These are phyloP conservation scores for Phytopythium chamaehyphon DNA, from an alignment of 352 stramenopile species.

Conservation along the genomic window DNA sequence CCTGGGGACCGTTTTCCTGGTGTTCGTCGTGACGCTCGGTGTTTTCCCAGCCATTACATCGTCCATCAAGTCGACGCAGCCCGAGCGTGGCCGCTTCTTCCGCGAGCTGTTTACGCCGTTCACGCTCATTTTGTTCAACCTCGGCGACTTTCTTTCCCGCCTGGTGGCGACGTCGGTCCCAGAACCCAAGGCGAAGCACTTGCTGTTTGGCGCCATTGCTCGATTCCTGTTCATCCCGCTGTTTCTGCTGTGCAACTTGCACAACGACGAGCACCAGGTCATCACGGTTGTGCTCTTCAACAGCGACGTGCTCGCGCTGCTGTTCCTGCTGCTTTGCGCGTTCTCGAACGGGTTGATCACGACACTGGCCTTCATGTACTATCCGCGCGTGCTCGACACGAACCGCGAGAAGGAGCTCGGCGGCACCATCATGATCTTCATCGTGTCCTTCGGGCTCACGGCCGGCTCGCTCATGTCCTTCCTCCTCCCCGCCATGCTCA, in stretches of 20 bases:
- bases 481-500: constrained; percentile 68
- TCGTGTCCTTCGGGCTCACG: constrained; percentile 68
- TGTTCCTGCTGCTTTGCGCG: constrained; percentile 52
- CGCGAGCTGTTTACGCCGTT: constrained; percentile 71
- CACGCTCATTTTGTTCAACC: constrained; percentile 78
- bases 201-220: constrained; percentile 35
- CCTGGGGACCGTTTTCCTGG: constrained; percentile 54
- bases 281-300: constrained; percentile 74
- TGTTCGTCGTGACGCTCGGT: constrained; percentile 73
- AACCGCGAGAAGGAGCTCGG: constrained; percentile 69
- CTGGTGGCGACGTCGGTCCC: constrained; percentile 40
- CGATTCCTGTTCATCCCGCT: constrained; percentile 59
- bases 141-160: constrained; percentile 63
- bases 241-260: constrained; percentile 74
- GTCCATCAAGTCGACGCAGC: constrained; percentile 53
- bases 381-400: constrained; percentile 43
- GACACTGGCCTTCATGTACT: constrained; percentile 78
- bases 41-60: constrained; percentile 79
- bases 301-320: constrained; percentile 55
- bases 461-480: constrained; percentile 76
- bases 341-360: constrained; percentile 73
- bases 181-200: constrained; percentile 20
- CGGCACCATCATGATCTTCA: constrained; percentile 81
- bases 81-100: constrained; percentile 40
- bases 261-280: constrained; percentile 56